These are phyloP conservation scores for Blepharisma japonicum DNA, from an alignment of 73 alveolate genomes.

Conservation along the genomic window DNA sequence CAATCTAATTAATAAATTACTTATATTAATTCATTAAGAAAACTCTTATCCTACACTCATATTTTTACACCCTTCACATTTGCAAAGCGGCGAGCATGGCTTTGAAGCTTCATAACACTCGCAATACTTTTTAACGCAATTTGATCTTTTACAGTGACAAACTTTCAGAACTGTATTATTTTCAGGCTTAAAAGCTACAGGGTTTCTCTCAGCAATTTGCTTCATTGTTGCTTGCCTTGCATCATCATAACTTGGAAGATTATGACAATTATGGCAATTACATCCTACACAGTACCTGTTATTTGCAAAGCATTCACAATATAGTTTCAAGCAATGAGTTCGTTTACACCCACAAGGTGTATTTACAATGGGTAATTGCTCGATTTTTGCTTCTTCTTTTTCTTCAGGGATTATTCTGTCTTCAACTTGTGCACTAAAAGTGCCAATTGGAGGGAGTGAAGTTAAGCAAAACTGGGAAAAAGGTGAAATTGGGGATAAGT, in stretches of 20 bases:
- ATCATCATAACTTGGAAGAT: neutral
- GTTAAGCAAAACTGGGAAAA: slow-evolving; percentile 1
- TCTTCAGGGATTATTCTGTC: neutral
- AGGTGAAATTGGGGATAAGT: slow-evolving; percentile 10
- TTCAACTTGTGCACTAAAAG: neutral
- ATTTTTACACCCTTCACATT: slow-evolving; percentile 30
- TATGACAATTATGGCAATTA: slow-evolving; percentile 12
- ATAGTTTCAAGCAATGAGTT: slow-evolving; percentile 24
- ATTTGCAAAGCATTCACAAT: slow-evolving; percentile 13
- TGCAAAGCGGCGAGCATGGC: slow-evolving; percentile 35
- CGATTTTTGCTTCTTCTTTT: neutral
- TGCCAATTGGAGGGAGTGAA: neutral
- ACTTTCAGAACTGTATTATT: slow-evolving; percentile 3
- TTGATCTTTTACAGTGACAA: slow-evolving; percentile 40
- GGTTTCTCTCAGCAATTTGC: slow-evolving; percentile 4
- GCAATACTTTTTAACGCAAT: slow-evolving; percentile 40
- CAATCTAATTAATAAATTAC: too few species aligned
- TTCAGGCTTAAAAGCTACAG: slow-evolving; percentile 16
- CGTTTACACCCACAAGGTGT: slow-evolving; percentile 24
- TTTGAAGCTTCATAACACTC: slow-evolving; percentile 39
- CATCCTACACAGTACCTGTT: slow-evolving; percentile 10
- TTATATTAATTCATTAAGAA: too few species aligned
- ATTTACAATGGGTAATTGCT: neutral
- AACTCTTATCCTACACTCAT: neutral
- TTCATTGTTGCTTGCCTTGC: neutral